phyloP scores from a whole-genome alignment of 345 rosid genomes.

The Clausena lansium region DNA sequence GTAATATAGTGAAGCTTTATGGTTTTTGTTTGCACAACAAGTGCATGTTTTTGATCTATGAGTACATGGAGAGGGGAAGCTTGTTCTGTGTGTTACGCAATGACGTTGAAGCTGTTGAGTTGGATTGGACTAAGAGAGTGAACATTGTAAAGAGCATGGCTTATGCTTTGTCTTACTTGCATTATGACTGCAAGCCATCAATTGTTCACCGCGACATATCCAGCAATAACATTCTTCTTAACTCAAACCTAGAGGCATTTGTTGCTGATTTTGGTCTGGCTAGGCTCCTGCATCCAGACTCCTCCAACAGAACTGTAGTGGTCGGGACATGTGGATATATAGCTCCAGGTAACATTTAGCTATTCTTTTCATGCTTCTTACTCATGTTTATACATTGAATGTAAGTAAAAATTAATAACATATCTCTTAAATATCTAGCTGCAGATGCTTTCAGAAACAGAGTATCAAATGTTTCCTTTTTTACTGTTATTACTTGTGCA shows the following conservation, averaged over 20 bases:
- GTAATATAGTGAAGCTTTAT: too few relatives aligned
- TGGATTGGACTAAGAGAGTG: not conserved
- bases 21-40: too few relatives aligned
- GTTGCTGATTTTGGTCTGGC: constrained; percentile 6
- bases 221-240: not conserved
- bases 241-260: not conserved
- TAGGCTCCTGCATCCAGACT: not conserved
- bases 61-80: not conserved
- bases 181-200: not conserved
- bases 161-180: not conserved
- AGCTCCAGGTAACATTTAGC: not conserved
- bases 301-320: not conserved
- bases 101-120: not conserved
- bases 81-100: not conserved
- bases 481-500: not conserved
- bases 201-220: not conserved
- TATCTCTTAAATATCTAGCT: too few relatives aligned
- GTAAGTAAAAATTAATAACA: too few relatives aligned
- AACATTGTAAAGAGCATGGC: too few relatives aligned
- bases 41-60: too few relatives aligned
- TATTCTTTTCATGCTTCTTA: not conserved
- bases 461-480: too few relatives aligned
- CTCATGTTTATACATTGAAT: not conserved
- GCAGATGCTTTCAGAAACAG: too few relatives aligned
- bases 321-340: not conserved